A percentile compares a stretch with the other conserved stretches of the same genome.
Evolutionary conservation across 2,329 filamentous ascomycete genomes (phyloP).

Genomic region (Chaetomium globosum): DNA sequence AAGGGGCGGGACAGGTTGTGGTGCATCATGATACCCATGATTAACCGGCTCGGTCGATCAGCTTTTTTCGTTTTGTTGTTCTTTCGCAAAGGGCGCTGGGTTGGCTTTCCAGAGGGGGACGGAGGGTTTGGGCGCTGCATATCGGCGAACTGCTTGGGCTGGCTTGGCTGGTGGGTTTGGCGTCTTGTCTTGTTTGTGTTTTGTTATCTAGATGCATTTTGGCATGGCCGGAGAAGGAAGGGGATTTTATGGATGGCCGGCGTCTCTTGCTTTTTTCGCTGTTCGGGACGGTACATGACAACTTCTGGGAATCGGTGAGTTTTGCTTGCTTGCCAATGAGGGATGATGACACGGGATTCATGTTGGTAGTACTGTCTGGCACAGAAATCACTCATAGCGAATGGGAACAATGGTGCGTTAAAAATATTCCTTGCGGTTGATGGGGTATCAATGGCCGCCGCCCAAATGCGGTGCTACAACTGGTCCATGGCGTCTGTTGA

Average conservation of each 20-base stretch:
- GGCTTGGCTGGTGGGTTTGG: slow-evolving; percentile 2
- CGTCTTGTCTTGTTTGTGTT: background rate
- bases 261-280: slow-evolving; percentile 4
- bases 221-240: background rate
- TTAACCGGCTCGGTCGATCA: slow-evolving; percentile 18
- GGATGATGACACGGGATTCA: background rate
- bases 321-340: background rate
- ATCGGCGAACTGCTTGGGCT: background rate
- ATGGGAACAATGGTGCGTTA: slow-evolving; percentile 7
- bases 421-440: background rate
- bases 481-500: background rate
- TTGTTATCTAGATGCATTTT: background rate
- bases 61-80: background rate
- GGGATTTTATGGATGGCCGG: background rate
- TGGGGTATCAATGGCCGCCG: slow-evolving; percentile 8
- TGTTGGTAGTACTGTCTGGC: slow-evolving; percentile 2
- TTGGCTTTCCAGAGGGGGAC: background rate
- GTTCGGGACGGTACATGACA: background rate
- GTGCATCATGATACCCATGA: slow-evolving; percentile 23
- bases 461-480: slow-evolving; percentile 3
- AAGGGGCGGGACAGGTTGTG: slow-evolving; percentile 9
- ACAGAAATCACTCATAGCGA: slow-evolving; percentile 14
- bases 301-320: background rate
- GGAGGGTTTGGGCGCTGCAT: slow-evolving; percentile 13
- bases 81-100: background rate